Evolutionary conservation across 208 protist species (phyloP).

Genomic region (Herpetomonas tarakana): DNA sequence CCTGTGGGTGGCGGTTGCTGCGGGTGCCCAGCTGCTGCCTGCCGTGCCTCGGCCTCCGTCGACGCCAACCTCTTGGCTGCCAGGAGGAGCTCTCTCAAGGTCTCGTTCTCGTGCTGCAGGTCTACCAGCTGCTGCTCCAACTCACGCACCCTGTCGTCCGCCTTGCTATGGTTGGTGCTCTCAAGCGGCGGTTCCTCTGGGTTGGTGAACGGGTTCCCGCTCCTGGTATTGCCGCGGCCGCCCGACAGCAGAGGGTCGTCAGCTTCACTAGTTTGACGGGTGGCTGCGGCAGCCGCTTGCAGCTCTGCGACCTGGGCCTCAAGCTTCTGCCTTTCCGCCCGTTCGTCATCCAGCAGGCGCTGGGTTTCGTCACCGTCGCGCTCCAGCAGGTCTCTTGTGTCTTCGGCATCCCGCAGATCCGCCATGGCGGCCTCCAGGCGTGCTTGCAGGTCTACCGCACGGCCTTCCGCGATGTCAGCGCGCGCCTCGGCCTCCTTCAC

Average conservation of each 20-base stretch:
- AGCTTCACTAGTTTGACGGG: neutral
- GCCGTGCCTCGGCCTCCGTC: neutral
- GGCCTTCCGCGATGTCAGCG: neutral
- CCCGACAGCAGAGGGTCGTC: neutral
- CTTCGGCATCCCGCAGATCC: neutral
- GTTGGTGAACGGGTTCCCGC: too few species aligned
- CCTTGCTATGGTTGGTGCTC: too few species aligned
- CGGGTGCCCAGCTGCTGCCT: neutral
- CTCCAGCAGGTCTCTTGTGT: neutral
- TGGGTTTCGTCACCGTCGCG: neutral
- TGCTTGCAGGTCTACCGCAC: neutral
- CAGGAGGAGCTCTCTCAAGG: too few species aligned
- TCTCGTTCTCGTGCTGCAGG: too few species aligned
- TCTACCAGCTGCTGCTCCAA: too few species aligned
- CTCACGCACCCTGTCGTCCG: too few species aligned
- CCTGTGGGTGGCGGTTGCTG: slow-evolving; percentile 11
- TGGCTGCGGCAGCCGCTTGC: neutral
- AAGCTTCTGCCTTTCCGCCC: neutral
- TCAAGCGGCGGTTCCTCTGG: too few species aligned
- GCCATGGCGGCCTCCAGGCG: neutral
- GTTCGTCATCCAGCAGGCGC: neutral
- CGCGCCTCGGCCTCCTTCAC: neutral
- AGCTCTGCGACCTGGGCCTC: neutral
- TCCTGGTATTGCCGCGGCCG: too few species aligned
- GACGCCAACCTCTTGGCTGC: too few species aligned